These are phyloP conservation scores for Geosmithia flava DNA, from an alignment of 2,329 filamentous ascomycete genomes.

Conservation along the genomic window DNA sequence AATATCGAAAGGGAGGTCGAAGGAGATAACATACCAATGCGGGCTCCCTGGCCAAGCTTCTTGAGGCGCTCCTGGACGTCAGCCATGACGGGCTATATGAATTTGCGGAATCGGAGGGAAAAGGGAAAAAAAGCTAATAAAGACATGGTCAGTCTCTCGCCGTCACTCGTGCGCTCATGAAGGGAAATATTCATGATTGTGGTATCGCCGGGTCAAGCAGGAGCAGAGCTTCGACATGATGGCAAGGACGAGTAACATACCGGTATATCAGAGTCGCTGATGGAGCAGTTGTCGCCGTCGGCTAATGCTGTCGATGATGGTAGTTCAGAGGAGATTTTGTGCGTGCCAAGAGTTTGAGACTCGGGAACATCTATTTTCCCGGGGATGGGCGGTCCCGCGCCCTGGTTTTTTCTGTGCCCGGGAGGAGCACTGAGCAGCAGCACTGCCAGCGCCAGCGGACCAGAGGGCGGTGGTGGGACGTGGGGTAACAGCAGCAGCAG, in stretches of 20 bases:
- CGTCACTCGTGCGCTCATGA: neutral
- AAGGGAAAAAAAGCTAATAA: slow-evolving; percentile 5
- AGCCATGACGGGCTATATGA: slow-evolving; percentile 31
- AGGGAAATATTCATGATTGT: neutral
- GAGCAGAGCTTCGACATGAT: neutral
- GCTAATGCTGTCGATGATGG: slow-evolving; percentile 17
- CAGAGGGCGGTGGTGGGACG: neutral
- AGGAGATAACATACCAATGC: slow-evolving; percentile 50
- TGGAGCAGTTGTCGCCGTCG: slow-evolving; percentile 22
- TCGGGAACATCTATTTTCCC: slow-evolving; percentile 25
- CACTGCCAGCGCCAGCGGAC: too few relatives aligned
- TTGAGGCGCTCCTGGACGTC: slow-evolving; percentile 47
- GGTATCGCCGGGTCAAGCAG: neutral
- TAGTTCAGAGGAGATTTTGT: slow-evolving; percentile 27
- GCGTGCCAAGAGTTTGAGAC: slow-evolving; percentile 32
- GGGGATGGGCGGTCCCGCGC: slow-evolving; percentile 4
- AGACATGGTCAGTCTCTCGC: neutral
- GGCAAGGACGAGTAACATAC: slow-evolving; percentile 13
- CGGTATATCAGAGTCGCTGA: slow-evolving; percentile 18
- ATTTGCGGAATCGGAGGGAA: slow-evolving; percentile 11
- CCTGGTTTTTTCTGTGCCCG: neutral
- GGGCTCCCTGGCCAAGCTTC: slow-evolving; percentile 40
- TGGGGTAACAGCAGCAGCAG: slow-evolving; percentile 1
- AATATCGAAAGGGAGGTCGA: neutral
- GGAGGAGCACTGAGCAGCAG: neutral